These are phyloP conservation scores for Fraxinus excelsior DNA, from an alignment of 257 asterid genomes.

Conservation along the genomic window DNA sequence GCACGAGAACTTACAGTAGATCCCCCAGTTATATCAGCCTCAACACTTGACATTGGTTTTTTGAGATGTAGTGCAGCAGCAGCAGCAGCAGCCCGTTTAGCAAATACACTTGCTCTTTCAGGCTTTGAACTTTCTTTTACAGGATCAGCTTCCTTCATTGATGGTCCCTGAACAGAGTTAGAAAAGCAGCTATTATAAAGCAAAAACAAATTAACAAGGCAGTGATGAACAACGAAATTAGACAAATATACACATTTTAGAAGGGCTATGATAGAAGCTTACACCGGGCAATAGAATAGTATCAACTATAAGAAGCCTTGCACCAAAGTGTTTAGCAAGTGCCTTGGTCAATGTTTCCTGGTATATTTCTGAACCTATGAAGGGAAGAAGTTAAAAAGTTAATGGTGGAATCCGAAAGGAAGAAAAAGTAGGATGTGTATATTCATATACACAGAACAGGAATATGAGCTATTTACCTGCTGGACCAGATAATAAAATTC, in stretches of 20 bases:
- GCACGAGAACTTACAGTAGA: conserved; percentile 54
- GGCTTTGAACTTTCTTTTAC: conserved; percentile 65
- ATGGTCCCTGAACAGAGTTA: conserved; percentile 55
- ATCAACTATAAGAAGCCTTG: conserved; percentile 69
- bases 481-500: conserved; percentile 85
- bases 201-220: background rate
- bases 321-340: conserved; percentile 65
- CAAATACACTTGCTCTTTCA: conserved; percentile 61
- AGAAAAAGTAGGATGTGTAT: conserved; percentile 8
- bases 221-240: conserved; percentile 4
- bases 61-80: conserved; percentile 51
- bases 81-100: conserved; percentile 51
- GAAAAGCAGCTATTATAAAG: conserved; percentile 1
- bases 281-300: conserved; percentile 69
- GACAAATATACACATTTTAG: conserved; percentile 9
- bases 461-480: conserved; percentile 51
- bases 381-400: background rate
- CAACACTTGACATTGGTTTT: conserved; percentile 75
- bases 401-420: background rate
- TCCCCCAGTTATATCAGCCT: conserved; percentile 68
- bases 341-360: conserved; percentile 83
- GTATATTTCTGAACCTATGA: conserved; percentile 84
- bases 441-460: conserved; percentile 5
- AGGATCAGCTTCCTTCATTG: conserved; percentile 59
- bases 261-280: conserved; percentile 39